Evolutionary conservation across 2,329 filamentous ascomycete species (phyloP).

Genomic region (Pyrenophora tritici-repentis): DNA sequence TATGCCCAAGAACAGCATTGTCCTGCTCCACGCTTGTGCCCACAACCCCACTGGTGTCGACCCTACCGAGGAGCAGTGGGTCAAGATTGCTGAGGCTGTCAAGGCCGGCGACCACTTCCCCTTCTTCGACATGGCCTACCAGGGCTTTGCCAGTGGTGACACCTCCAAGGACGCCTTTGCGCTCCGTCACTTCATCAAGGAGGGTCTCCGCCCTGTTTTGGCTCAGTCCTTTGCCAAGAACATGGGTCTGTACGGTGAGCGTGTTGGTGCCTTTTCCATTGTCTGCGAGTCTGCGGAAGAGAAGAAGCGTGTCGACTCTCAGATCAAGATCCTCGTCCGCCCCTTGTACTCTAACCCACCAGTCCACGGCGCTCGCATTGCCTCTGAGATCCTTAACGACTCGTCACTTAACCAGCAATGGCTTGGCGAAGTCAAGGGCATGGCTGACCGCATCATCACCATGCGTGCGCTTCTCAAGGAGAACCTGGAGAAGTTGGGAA

Average conservation of each 20-base stretch:
- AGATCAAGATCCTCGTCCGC: slow-evolving; percentile 97
- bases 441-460: slow-evolving; percentile 98
- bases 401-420: slow-evolving; percentile 86
- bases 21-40: slow-evolving; percentile 94
- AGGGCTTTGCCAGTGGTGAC: slow-evolving; percentile 93
- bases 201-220: slow-evolving; percentile 87
- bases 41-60: slow-evolving; percentile 98
- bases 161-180: slow-evolving; percentile 93
- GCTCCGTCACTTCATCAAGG: slow-evolving; percentile 86
- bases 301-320: slow-evolving; percentile 94
- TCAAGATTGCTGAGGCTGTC: slow-evolving; percentile 82
- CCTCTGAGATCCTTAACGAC: slow-evolving; percentile 88
- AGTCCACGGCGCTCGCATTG: slow-evolving; percentile 93
- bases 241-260: slow-evolving; percentile 99
- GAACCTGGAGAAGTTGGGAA: slow-evolving; percentile 92
- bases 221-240: slow-evolving; percentile 99
- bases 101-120: slow-evolving; percentile 87
- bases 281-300: slow-evolving; percentile 84
- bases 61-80: slow-evolving; percentile 90
- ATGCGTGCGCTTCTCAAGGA: slow-evolving; percentile 95
- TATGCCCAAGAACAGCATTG: slow-evolving; percentile 82
- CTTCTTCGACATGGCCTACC: slow-evolving; percentile 99
- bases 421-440: slow-evolving; percentile 95
- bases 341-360: slow-evolving; percentile 98
- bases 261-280: slow-evolving; percentile 94